These are phyloP conservation scores for Phragmites australis DNA, from an alignment of 176 grass and related monocot species.

Conservation along the genomic window DNA sequence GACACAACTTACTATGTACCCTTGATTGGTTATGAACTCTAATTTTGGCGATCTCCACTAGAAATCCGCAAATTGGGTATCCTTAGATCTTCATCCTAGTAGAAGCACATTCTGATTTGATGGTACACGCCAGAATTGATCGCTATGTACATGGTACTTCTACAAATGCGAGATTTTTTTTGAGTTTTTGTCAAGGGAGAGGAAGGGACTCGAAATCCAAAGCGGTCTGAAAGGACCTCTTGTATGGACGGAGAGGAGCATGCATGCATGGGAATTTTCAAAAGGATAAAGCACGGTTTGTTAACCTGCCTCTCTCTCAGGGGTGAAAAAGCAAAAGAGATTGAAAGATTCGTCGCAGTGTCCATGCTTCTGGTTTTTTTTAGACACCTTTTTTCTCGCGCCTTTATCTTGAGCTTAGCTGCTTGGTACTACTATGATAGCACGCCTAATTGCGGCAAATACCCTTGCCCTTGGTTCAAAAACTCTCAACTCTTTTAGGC, in stretches of 20 bases:
- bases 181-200: slow-evolving; percentile 5
- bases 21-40: too few species aligned
- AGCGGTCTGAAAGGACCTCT: slow-evolving; percentile 38
- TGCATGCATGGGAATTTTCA: slow-evolving; percentile 61
- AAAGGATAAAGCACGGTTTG: slow-evolving; percentile 57
- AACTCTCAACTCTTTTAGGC: background rate
- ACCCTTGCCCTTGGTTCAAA: background rate
- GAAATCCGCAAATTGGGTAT: background rate
- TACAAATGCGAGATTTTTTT: too few species aligned
- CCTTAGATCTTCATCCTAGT: background rate
- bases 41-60: background rate
- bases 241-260: slow-evolving; percentile 22
- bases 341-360: slow-evolving; percentile 48
- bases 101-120: too few species aligned
- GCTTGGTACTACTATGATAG: background rate
- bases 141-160: too few species aligned
- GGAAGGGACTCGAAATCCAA: slow-evolving; percentile 39
- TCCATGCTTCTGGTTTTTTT: slow-evolving; percentile 23
- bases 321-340: slow-evolving; percentile 50
- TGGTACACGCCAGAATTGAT: too few species aligned
- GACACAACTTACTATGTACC: background rate
- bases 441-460: background rate
- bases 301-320: slow-evolving; percentile 20
- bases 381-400: slow-evolving; percentile 14
- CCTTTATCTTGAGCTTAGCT: slow-evolving; percentile 38